Conservation (phyloP, 1,284 basidiomycete species). For the Fistulina hepatica region DNA sequence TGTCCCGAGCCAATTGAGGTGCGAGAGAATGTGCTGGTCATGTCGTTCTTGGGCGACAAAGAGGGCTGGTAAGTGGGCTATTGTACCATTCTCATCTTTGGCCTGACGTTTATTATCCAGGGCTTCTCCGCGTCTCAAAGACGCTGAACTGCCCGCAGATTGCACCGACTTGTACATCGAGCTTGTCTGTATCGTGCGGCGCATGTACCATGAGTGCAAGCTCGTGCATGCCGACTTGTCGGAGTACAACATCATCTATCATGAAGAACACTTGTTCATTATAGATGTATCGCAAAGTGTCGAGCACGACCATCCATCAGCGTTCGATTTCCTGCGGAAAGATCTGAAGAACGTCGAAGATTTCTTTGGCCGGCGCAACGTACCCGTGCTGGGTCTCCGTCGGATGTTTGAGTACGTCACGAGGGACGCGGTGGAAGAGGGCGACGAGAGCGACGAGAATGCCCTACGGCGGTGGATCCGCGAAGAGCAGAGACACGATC, state of each 20-base stretch:
- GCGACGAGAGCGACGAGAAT: conserved; percentile 18
- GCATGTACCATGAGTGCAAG: conserved; percentile 84
- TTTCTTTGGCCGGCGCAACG: conserved; percentile 76
- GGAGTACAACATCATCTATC: conserved; percentile 95
- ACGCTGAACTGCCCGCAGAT: conserved; percentile 56
- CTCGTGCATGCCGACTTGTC: conserved; percentile 97
- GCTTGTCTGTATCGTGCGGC: conserved; percentile 70
- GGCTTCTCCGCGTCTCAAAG: conserved; percentile 86
- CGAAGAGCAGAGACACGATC: background rate
- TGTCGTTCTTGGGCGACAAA: conserved; percentile 82
- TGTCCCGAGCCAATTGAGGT: conserved; percentile 90
- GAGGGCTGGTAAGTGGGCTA: conserved; percentile 60
- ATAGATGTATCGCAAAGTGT: conserved; percentile 99
- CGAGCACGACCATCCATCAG: conserved; percentile 94
- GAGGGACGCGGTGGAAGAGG: conserved; percentile 33
- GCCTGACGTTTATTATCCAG: conserved; percentile 28
- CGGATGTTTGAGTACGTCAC: conserved; percentile 86
- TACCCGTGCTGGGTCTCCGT: conserved; percentile 69
- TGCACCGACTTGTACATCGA: conserved; percentile 68
- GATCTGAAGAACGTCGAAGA: conserved; percentile 93
- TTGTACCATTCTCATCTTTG: conserved; percentile 4
- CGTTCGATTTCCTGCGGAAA: conserved; percentile 90
- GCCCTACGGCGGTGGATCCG: conserved; percentile 7
- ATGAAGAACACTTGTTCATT: conserved; percentile 76
- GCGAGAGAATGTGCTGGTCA: conserved; percentile 93